Percentiles rank a stretch among this genome's conserved stretches.
Conservation (phyloP, 371 early-diverging fungal genomes). For the Nematocida displodere region DNA sequence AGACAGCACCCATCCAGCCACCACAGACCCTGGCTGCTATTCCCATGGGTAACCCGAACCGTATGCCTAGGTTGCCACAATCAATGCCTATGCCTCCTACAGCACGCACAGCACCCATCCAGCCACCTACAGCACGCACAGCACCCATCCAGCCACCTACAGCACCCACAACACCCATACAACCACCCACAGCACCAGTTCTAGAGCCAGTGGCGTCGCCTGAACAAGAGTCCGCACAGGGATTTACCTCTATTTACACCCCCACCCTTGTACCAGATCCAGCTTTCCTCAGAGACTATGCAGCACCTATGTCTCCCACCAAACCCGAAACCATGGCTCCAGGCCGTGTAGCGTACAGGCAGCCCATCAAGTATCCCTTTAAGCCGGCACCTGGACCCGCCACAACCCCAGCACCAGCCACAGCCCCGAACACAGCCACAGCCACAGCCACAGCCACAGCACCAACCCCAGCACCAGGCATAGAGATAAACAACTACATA, state of each 20-base stretch:
- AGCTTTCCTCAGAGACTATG: too few relatives aligned
- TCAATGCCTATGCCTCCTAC: constrained; percentile 4
- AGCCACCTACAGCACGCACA: background rate
- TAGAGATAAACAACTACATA: background rate
- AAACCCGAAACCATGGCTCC: too few relatives aligned
- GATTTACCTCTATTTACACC: too few relatives aligned
- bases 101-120: background rate
- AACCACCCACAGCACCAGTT: background rate
- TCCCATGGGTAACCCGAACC: too few relatives aligned
- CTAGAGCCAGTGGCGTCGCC: background rate
- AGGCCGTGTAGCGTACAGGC: too few relatives aligned
- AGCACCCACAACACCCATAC: background rate
- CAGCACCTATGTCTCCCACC: too few relatives aligned
- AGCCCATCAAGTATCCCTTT: too few relatives aligned
- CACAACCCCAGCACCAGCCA: too few relatives aligned
- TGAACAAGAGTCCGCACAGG: too few relatives aligned
- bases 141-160: background rate
- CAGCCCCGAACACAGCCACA: too few relatives aligned
- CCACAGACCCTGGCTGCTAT: background rate
- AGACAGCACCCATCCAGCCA: background rate
- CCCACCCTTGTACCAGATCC: too few relatives aligned
- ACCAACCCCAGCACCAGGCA: background rate
- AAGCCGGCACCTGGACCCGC: too few relatives aligned
- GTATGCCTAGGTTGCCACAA: background rate
- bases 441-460: background rate